A percentile compares a stretch with the other conserved stretches of the same genome.
Conservation (phyloP, 257 asterid species). For the Solanum pinnatisectum region DNA sequence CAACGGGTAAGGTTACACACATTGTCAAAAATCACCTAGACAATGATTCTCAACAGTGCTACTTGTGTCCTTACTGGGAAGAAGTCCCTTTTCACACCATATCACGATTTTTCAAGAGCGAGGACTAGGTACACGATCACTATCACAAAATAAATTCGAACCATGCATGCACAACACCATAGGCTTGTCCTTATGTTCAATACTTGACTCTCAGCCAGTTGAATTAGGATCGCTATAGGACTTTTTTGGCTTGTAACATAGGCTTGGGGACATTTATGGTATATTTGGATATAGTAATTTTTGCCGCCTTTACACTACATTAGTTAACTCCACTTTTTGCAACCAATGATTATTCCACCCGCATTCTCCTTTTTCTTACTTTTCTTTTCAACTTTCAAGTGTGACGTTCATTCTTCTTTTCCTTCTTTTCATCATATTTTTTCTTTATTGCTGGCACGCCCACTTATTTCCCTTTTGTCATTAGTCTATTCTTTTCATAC, state of each 20-base stretch:
- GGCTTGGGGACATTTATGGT: neutral
- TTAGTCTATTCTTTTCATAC: neutral
- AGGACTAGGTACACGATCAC: neutral
- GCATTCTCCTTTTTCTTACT: too few relatives aligned
- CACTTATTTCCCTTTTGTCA: neutral
- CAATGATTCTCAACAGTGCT: neutral
- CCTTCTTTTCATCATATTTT: neutral
- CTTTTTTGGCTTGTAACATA: neutral
- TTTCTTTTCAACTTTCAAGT: neutral
- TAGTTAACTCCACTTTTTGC: neutral
- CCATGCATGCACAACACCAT: neutral
- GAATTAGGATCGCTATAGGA: neutral
- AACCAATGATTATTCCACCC: neutral
- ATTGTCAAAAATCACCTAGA: too few relatives aligned
- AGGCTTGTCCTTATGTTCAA: neutral
- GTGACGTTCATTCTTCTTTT: neutral
- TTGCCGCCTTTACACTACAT: too few relatives aligned
- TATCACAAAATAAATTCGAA: too few relatives aligned
- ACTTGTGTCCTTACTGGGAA: neutral
- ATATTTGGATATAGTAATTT: neutral
- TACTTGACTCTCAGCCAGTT: neutral
- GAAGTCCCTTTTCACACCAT: neutral
- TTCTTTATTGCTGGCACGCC: neutral
- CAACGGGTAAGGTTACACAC: neutral
- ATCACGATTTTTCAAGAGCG: neutral